Conservation (phyloP, 768 basidiomycete genomes). For the Pleurotus giganteus region DNA sequence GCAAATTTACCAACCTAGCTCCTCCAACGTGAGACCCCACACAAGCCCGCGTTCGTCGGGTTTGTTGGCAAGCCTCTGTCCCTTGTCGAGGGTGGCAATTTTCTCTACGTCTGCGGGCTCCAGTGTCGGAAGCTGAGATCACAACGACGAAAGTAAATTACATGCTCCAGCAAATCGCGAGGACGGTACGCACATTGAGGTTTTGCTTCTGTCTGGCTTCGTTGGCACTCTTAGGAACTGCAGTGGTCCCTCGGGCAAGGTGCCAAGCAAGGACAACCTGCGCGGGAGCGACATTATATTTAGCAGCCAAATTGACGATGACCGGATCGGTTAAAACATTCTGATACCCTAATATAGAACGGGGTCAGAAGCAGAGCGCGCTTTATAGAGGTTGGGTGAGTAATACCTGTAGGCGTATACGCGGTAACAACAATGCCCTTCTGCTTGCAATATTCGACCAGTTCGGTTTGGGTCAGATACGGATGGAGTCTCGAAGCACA, state of each 20-base stretch:
- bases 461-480: slow-evolving; percentile 45
- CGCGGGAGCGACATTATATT: slow-evolving; percentile 42
- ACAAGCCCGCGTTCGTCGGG: slow-evolving; percentile 31
- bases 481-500: slow-evolving; percentile 38
- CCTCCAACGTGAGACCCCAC: slow-evolving; percentile 35
- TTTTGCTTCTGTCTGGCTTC: slow-evolving; percentile 49
- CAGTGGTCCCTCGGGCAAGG: slow-evolving; percentile 38
- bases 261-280: slow-evolving; percentile 56
- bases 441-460: slow-evolving; percentile 43
- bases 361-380: neutral
- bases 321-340: slow-evolving; percentile 44
- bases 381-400: neutral
- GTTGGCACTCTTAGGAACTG: slow-evolving; percentile 48
- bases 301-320: slow-evolving; percentile 42
- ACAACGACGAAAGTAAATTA: neutral
- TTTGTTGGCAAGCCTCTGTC: slow-evolving; percentile 38
- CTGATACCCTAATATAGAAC: slow-evolving; percentile 31
- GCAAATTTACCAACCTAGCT: slow-evolving; percentile 37
- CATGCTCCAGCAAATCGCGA: neutral
- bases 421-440: slow-evolving; percentile 51
- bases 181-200: slow-evolving; percentile 32
- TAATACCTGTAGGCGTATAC: slow-evolving; percentile 45
- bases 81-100: slow-evolving; percentile 43
- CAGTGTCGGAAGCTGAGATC: slow-evolving; percentile 30
- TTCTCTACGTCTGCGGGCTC: slow-evolving; percentile 39